phyloP scores from a whole-genome alignment of 169 alveolate species.

The Cryptosporidium felis region DNA sequence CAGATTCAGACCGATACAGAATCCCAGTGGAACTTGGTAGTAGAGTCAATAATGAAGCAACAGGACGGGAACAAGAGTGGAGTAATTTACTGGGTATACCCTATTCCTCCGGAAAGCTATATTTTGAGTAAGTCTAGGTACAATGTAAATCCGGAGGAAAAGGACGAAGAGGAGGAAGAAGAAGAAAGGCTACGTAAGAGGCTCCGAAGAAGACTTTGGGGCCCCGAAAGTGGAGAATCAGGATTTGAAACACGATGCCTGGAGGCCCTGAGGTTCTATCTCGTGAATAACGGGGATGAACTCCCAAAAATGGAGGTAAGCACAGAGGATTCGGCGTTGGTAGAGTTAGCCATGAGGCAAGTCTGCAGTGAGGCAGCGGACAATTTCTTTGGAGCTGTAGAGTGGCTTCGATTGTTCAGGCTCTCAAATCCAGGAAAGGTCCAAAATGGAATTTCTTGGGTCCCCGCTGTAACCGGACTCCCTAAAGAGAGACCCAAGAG shows the following conservation, averaged over 20 bases:
- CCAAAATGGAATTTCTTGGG: neutral
- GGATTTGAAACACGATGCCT: conserved; percentile 39
- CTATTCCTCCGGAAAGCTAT: conserved; percentile 41
- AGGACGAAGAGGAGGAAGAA: neutral
- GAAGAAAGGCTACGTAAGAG: neutral
- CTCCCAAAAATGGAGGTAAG: conserved; percentile 35
- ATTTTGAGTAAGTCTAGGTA: neutral
- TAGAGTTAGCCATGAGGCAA: conserved; percentile 10
- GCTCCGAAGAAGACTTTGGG: neutral
- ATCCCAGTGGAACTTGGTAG: conserved; percentile 58
- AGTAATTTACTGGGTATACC: conserved; percentile 53
- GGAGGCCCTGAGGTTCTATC: conserved; percentile 16
- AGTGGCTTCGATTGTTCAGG: conserved; percentile 51
- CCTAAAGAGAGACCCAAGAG: conserved; percentile 39
- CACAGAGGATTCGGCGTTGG: conserved; percentile 20
- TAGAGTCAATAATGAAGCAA: conserved; percentile 33
- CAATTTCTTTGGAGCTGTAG: conserved; percentile 51
- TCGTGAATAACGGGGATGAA: neutral
- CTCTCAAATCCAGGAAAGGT: conserved; percentile 7
- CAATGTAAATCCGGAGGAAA: neutral
- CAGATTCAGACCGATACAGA: conserved; percentile 48
- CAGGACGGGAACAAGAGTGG: conserved; percentile 4
- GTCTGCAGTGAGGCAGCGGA: conserved; percentile 64
- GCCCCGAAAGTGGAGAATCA: neutral
- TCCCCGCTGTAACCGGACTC: conserved; percentile 58